Evolutionary conservation across 164 flowering plant genomes (phyloP), one percentile per base, ranked within the genome.

Genomic region (Nymphaea thermarum): DNA sequence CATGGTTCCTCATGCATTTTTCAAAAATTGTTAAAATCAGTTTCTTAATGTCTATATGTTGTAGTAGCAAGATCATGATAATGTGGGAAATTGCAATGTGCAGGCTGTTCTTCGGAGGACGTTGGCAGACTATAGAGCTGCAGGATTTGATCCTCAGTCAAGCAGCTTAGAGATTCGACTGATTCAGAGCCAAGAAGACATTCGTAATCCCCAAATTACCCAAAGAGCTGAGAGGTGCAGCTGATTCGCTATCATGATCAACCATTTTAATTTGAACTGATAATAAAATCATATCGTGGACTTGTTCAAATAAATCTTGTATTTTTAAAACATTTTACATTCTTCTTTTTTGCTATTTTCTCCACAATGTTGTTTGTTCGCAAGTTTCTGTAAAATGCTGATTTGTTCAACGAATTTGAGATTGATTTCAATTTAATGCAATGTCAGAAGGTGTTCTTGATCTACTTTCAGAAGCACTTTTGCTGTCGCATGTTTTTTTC

Each of bases 151-250:
- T 80, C 90, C 83, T 15, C 71, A 77, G 44, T 75, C 99, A 65
- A 92, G 96, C 82, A 88, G 96, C 73, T 80, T 94, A 76, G 99
- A 94, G 81, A 94, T 94, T 62, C 85, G 99, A 64, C 70, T 94
- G 80, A 83, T 94, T 63, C 98, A 94, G 76, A 94, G 98, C 78
- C 96, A 87, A 72, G 92, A 92, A 57, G 93, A 88, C 69, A 94
- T 94, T 71, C 84, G 93, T 60, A 83, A 82, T 68, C 99, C 99
- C 15, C 71, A 77, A 70, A 78, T 88, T 71, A 79, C 73, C 64
- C 85, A 73, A 80, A 83, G 71, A 71, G 96, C 99, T 36, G 82
- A 88, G 71, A 80, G 63, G 75, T 94, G 82, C 81, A 66, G 43
- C 62, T 82, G 64, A 61, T n/a, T 47, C 55, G 12, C 55, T 47